phyloP scores from a whole-genome alignment of 129 eudicot genomes.

The Kitagawia praeruptora region DNA sequence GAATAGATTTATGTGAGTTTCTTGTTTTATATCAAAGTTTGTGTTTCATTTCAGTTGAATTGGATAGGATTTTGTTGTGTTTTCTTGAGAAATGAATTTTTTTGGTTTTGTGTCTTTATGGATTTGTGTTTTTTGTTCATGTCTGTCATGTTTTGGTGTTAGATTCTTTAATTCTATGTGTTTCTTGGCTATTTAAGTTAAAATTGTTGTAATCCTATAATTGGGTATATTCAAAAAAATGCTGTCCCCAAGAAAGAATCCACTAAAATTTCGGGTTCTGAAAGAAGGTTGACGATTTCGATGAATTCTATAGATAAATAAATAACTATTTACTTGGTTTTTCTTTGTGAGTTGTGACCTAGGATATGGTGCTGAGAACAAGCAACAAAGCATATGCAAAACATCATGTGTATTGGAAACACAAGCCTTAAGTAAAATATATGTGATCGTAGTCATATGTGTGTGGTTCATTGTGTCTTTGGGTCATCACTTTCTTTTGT shows the following conservation, averaged over 20 bases:
- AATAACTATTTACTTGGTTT: not conserved
- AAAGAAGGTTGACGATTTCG: not conserved
- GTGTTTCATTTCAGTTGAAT: not conserved
- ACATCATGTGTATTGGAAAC: constrained; percentile 5
- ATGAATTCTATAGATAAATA: not conserved
- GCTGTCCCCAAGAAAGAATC: not conserved
- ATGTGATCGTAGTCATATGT: not conserved
- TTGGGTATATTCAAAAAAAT: not conserved
- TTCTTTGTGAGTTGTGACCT: not conserved
- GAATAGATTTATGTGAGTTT: not conserved
- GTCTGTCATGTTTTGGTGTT: not conserved
- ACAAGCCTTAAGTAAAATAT: not conserved
- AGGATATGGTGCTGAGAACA: not conserved
- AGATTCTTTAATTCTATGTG: not conserved
- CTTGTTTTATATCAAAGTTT: not conserved
- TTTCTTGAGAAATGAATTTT: not conserved
- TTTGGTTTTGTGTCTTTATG: not conserved
- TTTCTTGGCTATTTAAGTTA: not conserved
- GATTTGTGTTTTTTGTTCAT: constrained; percentile 3
- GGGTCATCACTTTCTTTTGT: not conserved
- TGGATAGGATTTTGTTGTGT: not conserved
- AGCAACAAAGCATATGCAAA: constrained; percentile 1
- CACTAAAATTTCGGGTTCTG: not conserved
- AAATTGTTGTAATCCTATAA: not conserved
- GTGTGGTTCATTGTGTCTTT: not conserved